A percentile compares a stretch with the other conserved stretches of the same genome.
These are phyloP conservation scores for Moesziomyces sp. DNA, from an alignment of 1,284 basidiomycete species.

Conservation along the genomic window DNA sequence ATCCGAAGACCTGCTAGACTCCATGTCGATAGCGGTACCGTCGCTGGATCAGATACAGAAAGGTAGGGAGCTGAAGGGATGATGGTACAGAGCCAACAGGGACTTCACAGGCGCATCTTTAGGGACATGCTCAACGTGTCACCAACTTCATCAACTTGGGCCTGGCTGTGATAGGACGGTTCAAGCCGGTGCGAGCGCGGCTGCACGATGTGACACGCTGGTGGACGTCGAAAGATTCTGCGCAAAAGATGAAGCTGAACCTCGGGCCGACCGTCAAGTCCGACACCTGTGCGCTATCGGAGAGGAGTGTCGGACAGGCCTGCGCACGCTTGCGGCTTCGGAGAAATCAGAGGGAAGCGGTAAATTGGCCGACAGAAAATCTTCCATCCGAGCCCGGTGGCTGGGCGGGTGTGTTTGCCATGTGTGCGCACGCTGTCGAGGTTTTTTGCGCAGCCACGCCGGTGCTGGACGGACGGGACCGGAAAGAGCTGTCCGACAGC, in stretches of 20 bases:
- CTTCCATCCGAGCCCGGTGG: not conserved
- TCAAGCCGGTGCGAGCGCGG: not conserved
- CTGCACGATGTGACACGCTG: not conserved
- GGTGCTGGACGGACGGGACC: not conserved
- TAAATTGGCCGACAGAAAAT: constrained; percentile 8
- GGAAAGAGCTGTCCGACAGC: not conserved
- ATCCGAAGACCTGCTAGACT: constrained; percentile 16
- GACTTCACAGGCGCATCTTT: not conserved
- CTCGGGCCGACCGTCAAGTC: constrained; percentile 20
- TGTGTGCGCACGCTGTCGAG: not conserved
- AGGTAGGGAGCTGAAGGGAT: too few relatives aligned
- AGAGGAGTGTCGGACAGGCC: not conserved
- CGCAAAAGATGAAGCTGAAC: not conserved
- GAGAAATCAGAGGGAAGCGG: constrained; percentile 7
- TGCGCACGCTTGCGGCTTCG: not conserved
- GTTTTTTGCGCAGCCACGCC: too few relatives aligned
- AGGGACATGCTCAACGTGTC: too few relatives aligned
- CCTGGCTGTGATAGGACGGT: not conserved
- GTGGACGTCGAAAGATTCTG: not conserved
- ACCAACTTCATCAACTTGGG: not conserved
- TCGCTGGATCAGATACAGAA: too few relatives aligned
- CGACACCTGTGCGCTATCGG: constrained; percentile 15
- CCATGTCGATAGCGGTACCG: constrained; percentile 2
- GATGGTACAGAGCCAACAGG: not conserved
- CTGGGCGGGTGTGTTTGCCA: too few relatives aligned